A percentile compares a stretch with the other conserved stretches of the same genome.
phyloP scores from a whole-genome alignment of 2,329 filamentous ascomycete genomes.

The Exophiala lecanii-corni region DNA sequence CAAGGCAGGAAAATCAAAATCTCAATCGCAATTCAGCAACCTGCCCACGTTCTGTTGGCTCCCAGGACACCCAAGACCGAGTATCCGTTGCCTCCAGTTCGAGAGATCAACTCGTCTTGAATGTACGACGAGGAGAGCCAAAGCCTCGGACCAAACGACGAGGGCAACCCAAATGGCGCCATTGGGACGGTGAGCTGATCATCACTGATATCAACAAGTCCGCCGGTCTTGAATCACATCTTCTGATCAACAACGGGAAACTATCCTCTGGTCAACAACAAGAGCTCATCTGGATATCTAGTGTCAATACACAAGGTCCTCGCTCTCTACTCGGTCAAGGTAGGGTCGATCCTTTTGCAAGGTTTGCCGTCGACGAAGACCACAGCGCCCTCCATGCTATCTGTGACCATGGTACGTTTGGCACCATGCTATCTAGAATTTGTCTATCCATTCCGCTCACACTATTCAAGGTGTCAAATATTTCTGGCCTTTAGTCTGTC shows the following conservation, averaged over 20 bases:
- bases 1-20: neutral
- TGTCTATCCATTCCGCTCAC: neutral
- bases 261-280: too few species aligned
- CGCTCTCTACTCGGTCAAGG: neutral
- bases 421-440: neutral
- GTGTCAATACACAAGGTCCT: neutral
- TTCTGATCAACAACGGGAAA: neutral
- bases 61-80: neutral
- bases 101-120: neutral
- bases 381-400: neutral
- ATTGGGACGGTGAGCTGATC: too few species aligned
- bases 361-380: slow-evolving; percentile 1
- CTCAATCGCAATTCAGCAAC: neutral
- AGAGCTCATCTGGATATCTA: too few species aligned
- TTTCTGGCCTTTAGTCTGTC: neutral
- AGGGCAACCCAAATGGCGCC: neutral
- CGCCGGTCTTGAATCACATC: neutral
- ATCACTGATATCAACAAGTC: too few species aligned
- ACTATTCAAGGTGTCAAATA: neutral
- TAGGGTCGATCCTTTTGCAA: neutral
- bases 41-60: neutral
- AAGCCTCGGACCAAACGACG: neutral
- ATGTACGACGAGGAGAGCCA: neutral
- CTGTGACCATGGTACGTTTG: neutral
- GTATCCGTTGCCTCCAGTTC: neutral